These are phyloP conservation scores for Ophiobolus disseminans DNA, from an alignment of 2,329 filamentous ascomycete genomes.

Conservation along the genomic window DNA sequence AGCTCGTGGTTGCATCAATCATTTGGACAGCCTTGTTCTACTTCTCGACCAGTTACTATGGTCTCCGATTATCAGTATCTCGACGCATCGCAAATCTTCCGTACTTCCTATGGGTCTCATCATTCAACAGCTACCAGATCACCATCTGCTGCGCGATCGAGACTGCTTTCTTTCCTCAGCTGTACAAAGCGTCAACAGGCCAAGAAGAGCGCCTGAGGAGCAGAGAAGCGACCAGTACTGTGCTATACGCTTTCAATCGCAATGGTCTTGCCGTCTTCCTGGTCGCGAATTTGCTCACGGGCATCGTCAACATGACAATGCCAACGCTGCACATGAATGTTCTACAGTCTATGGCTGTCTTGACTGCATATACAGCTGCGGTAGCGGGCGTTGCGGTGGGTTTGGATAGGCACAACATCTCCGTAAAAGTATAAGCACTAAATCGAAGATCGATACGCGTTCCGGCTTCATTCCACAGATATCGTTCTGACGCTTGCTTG, in stretches of 20 bases:
- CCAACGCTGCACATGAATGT: slow-evolving; percentile 77
- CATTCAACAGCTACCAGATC: slow-evolving; percentile 87
- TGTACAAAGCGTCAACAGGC: slow-evolving; percentile 64
- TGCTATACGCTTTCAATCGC: slow-evolving; percentile 85
- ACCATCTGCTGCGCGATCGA: slow-evolving; percentile 80
- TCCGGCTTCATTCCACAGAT: background rate
- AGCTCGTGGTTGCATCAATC: slow-evolving; percentile 68
- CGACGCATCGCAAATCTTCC: slow-evolving; percentile 90
- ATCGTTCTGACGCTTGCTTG: background rate
- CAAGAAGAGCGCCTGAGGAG: slow-evolving; percentile 69
- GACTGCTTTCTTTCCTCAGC: slow-evolving; percentile 75
- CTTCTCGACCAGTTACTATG: slow-evolving; percentile 73
- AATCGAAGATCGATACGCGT: background rate
- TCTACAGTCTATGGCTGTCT: slow-evolving; percentile 71
- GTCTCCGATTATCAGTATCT: slow-evolving; percentile 72
- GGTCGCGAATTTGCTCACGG: slow-evolving; percentile 86
- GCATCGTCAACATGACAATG: slow-evolving; percentile 84
- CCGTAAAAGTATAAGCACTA: slow-evolving; percentile 69
- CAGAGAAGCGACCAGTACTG: slow-evolving; percentile 74
- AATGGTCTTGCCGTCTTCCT: slow-evolving; percentile 89
- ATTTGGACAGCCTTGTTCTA: slow-evolving; percentile 76
- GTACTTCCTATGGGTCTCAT: slow-evolving; percentile 90
- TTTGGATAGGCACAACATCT: slow-evolving; percentile 70
- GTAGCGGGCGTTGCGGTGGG: slow-evolving; percentile 72
- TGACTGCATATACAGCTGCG: slow-evolving; percentile 73